Percentiles rank a stretch among this genome's conserved stretches.
phyloP scores from a whole-genome alignment of 2,329 filamentous ascomycete species.

The Cladosporium sp. region DNA sequence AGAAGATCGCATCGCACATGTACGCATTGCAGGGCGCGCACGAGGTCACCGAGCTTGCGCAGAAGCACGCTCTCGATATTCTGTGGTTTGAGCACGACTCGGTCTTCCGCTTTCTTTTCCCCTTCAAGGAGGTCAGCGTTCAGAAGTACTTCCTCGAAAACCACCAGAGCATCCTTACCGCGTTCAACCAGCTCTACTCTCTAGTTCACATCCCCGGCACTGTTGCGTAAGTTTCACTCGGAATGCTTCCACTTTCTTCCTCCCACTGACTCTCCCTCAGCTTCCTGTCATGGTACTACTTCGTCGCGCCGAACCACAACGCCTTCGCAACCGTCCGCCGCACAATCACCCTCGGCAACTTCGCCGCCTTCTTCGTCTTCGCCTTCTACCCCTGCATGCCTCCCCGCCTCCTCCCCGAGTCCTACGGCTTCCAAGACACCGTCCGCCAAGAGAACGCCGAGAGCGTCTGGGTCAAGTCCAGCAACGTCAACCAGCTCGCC shows the following conservation, averaged over 20 bases:
- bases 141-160: slow-evolving; percentile 53
- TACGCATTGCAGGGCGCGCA: slow-evolving; percentile 33
- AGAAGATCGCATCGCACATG: slow-evolving; percentile 21
- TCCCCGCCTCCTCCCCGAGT: slow-evolving; percentile 40
- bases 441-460: slow-evolving; percentile 43
- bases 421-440: slow-evolving; percentile 43
- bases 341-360: slow-evolving; percentile 47
- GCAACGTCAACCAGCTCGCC: slow-evolving; percentile 42
- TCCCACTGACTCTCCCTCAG: slow-evolving; percentile 29
- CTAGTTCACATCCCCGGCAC: slow-evolving; percentile 56
- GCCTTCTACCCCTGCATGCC: slow-evolving; percentile 50
- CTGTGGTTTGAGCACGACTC: slow-evolving; percentile 50
- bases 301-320: slow-evolving; percentile 47
- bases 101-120: slow-evolving; percentile 47
- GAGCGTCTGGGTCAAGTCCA: slow-evolving; percentile 41
- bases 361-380: slow-evolving; percentile 48
- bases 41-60: slow-evolving; percentile 50
- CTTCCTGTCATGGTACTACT: slow-evolving; percentile 60
- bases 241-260: neutral
- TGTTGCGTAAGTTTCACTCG: slow-evolving; percentile 42
- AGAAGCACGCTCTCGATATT: slow-evolving; percentile 51
- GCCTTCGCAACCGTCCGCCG: slow-evolving; percentile 40
- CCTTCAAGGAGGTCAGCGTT: slow-evolving; percentile 46
- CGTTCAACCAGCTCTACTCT: slow-evolving; percentile 54
- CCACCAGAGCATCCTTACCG: slow-evolving; percentile 47